phyloP scores from a whole-genome alignment of 345 rosid genomes.

The Corchorus capsularis region DNA sequence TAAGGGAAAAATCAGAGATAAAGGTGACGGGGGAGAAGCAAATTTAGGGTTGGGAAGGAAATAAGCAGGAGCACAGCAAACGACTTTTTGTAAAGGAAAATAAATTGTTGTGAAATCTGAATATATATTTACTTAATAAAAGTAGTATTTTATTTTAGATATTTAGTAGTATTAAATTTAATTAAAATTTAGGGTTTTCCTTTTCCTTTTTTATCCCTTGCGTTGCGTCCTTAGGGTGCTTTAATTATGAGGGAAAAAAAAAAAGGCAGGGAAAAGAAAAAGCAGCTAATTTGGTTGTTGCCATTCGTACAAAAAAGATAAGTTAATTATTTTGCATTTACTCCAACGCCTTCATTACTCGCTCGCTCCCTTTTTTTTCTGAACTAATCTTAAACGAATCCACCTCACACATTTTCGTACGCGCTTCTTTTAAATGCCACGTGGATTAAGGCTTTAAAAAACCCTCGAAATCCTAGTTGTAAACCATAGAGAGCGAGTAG shows the following conservation, averaged over 20 bases:
- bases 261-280: neutral
- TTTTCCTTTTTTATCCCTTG: neutral
- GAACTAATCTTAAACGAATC: neutral
- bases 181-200: neutral
- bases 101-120: conserved; percentile 3
- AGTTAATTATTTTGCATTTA: neutral
- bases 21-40: conserved; percentile 17
- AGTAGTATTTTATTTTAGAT: neutral
- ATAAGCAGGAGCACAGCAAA: conserved; percentile 8
- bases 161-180: neutral
- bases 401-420: too few species aligned
- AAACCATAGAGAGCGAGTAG: too few species aligned
- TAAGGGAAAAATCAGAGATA: conserved; percentile 1
- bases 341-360: neutral
- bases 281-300: conserved; percentile 9
- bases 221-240: neutral
- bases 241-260: neutral
- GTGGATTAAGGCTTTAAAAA: neutral
- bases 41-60: conserved; percentile 22
- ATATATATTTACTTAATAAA: neutral
- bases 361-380: neutral
- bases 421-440: neutral
- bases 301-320: neutral
- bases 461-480: too few species aligned
- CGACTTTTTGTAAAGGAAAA: neutral